Base-by-base conservation (phyloP, 2,329 filamentous ascomycete genomes). In the Sporothrix schenckii region DNA sequence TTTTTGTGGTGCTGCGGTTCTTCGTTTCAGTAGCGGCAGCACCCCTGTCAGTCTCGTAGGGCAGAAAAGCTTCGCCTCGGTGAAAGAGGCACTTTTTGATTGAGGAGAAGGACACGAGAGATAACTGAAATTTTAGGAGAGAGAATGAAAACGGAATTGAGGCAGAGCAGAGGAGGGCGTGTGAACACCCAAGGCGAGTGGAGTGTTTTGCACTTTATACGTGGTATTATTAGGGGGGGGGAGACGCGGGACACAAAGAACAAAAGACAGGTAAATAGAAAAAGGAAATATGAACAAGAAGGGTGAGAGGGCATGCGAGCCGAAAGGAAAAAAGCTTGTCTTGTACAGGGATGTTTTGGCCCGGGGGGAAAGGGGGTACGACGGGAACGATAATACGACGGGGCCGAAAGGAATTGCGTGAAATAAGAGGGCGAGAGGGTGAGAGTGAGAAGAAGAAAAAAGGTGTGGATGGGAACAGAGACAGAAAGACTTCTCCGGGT, bases 1-100 rank as follows among this genome's bases (percentile, higher is more conserved):
- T 44, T 44, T 44, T 44, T 44, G 41, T 44, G 58, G 58, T 61
- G 44, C 24, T 24, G 58, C 34, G 56, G 56, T 41, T 44, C 10
- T 41, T 61, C 19, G 39, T 47, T 61, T 47, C 39, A 63, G 39
- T 21, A 44, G 27, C 39, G 58, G 39, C 39, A 61, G 39, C 39
- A 47, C n/a, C 58, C 58, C 58, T 63, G 58, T 47, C 39, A 21
- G 39, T 63, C 10, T 30, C 39, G n/a, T 63, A 63, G 58, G 58
- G 58, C 58, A 63, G 58, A 63, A 63, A 63, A 63, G 58, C 58
- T 63, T 63, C 58, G 58, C 58, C 58, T 63, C 24, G 52, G 39
- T 44, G 41, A 13, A 44, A 13, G 41, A 13, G 41, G 41, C 2
- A 13, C 11, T 44, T 13, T 44, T 16, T 39, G 58, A 47, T 21